These are phyloP conservation scores for Botrytis porri DNA, from an alignment of 2,329 filamentous ascomycete genomes.

Conservation along the genomic window DNA sequence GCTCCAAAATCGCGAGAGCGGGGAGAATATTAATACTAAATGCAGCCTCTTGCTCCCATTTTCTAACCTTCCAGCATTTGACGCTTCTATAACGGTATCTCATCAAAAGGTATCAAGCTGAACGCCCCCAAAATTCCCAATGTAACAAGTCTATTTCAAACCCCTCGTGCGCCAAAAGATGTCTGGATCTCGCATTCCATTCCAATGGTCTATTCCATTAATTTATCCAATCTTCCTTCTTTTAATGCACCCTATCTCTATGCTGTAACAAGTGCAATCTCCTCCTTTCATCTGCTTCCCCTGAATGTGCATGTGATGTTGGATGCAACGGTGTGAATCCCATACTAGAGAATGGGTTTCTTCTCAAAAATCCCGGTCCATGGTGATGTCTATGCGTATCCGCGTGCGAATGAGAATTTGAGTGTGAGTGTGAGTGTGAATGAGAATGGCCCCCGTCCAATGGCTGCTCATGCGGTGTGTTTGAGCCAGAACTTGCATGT, in stretches of 20 bases:
- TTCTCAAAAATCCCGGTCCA: conserved; percentile 14
- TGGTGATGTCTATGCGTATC: conserved; percentile 13
- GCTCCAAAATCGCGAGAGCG: neutral
- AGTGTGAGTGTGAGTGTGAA: neutral
- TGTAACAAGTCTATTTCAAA: neutral
- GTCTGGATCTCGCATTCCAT: neutral
- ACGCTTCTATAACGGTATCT: conserved; percentile 4
- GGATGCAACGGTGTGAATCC: conserved; percentile 35
- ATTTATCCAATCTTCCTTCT: neutral
- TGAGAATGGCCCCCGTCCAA: neutral
- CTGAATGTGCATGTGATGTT: conserved; percentile 24
- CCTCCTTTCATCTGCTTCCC: conserved; percentile 33
- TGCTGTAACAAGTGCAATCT: conserved; percentile 33
- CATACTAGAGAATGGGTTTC: conserved; percentile 29
- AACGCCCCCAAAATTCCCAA: neutral
- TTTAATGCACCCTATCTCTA: conserved; percentile 29
- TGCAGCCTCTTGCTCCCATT: neutral
- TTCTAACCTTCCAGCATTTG: neutral
- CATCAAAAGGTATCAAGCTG: conserved; percentile 13
- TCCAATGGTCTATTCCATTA: neutral
- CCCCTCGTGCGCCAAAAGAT: conserved; percentile 4
- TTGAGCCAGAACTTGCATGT: conserved; percentile 23
- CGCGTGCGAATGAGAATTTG: neutral
- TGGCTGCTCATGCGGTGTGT: conserved; percentile 17
- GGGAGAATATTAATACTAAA: neutral